Percentiles rank a stretch among this genome's conserved stretches.
These are phyloP conservation scores for Candida alai DNA, from an alignment of 805 yeast genomes.

Conservation along the genomic window DNA sequence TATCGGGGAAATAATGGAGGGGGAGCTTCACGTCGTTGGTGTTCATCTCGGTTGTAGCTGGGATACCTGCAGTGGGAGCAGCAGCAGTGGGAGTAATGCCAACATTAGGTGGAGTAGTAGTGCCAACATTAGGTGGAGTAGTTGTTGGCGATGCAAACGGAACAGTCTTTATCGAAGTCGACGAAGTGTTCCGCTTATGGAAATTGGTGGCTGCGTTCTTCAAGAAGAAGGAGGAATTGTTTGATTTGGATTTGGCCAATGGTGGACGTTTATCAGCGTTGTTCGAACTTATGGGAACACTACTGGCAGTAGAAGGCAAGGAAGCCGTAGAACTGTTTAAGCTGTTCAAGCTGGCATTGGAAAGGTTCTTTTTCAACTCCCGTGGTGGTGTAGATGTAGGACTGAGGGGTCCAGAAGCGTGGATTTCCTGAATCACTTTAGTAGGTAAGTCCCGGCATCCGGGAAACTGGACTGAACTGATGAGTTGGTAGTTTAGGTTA, in stretches of 20 bases:
- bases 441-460: conserved; percentile 41
- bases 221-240: conserved; percentile 11
- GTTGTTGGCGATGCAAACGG: conserved; percentile 2
- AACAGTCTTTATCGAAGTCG: conserved; percentile 9
- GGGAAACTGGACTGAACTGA: conserved; percentile 37
- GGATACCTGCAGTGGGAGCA: neutral
- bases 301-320: neutral
- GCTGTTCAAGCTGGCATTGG: conserved; percentile 7
- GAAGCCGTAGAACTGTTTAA: conserved; percentile 1
- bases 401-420: conserved; percentile 3
- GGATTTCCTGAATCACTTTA: conserved; percentile 8
- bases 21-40: conserved; percentile 20
- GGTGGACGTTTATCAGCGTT: conserved; percentile 17
- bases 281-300: conserved; percentile 1
- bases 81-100: too few species aligned
- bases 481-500: conserved; percentile 34
- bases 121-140: neutral
- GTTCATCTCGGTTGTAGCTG: neutral
- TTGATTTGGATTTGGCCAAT: conserved; percentile 23
- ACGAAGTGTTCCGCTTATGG: conserved; percentile 14
- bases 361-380: conserved; percentile 11
- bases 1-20: conserved; percentile 14
- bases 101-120: conserved; percentile 2
- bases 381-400: conserved; percentile 11
- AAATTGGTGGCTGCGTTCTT: conserved; percentile 10